Percentiles rank a stretch among this genome's conserved stretches.
Conservation (phyloP, 176 grass and related monocot species). For the Ampelocalamus luodianensis region DNA sequence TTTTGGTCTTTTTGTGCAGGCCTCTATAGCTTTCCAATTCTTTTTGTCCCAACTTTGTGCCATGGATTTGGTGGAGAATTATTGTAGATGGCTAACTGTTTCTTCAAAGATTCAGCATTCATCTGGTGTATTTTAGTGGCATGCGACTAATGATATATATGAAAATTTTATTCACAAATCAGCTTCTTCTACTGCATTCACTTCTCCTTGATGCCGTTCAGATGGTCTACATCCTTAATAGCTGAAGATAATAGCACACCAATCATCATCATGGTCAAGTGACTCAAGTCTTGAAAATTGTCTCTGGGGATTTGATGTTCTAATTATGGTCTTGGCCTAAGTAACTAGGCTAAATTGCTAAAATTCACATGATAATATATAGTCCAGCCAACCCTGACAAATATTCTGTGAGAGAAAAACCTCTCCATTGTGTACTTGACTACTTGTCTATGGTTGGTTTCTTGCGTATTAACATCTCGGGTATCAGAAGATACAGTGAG, state of each 20-base stretch:
- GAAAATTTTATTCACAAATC: conserved; percentile 5
- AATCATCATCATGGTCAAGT: neutral
- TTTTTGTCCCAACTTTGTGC: conserved; percentile 24
- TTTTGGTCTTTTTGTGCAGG: conserved; percentile 25
- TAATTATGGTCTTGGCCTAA: neutral
- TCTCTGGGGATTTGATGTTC: neutral
- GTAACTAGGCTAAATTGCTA: neutral
- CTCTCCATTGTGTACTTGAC: neutral
- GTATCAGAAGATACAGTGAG: neutral
- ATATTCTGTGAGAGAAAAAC: neutral
- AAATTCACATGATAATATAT: neutral
- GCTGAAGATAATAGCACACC: neutral
- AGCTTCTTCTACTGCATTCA: neutral
- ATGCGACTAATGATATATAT: conserved; percentile 45
- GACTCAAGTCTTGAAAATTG: neutral
- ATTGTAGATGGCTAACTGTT: conserved; percentile 41
- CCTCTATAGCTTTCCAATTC: conserved; percentile 38
- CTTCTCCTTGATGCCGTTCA: conserved; percentile 12
- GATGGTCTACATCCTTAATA: neutral
- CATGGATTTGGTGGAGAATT: conserved; percentile 17
- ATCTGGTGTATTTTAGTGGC: conserved; percentile 46
- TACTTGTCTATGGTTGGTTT: neutral
- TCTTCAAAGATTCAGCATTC: conserved; percentile 43
- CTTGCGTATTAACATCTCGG: neutral
- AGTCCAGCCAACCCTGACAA: neutral